Evolutionary conservation across 495 filamentous ascomycete genomes (phyloP).

Genomic region (Chaetomidium leptoderma): DNA sequence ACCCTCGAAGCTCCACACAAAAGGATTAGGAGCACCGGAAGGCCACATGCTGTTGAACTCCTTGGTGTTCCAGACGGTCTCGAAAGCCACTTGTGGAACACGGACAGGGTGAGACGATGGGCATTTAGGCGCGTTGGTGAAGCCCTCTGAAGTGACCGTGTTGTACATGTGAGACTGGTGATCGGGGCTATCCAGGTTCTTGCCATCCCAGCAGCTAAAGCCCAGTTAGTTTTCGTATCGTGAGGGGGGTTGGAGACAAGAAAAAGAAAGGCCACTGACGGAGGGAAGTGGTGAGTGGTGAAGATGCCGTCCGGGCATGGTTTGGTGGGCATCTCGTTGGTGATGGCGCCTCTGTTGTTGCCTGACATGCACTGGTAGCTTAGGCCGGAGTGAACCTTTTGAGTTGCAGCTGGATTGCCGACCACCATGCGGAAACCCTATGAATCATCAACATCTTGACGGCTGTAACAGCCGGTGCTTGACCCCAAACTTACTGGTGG

Average conservation of each 20-base stretch:
- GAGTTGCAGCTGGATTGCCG: conserved; percentile 39
- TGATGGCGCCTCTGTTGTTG: conserved; percentile 32
- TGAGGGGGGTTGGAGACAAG: background rate
- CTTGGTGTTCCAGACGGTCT: conserved; percentile 48
- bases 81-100: conserved; percentile 47
- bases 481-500: conserved; percentile 30
- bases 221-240: background rate
- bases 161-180: conserved; percentile 51
- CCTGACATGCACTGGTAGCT: conserved; percentile 42
- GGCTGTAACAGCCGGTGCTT: background rate
- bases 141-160: conserved; percentile 35
- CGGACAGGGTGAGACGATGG: conserved; percentile 46
- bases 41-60: conserved; percentile 46
- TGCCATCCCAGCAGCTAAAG: conserved; percentile 50
- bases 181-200: conserved; percentile 53
- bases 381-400: conserved; percentile 38
- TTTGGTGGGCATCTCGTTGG: conserved; percentile 39
- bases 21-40: conserved; percentile 36
- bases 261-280: conserved; percentile 15
- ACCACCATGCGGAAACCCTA: conserved; percentile 53
- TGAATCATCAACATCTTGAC: no score
- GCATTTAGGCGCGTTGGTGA: conserved; percentile 39
- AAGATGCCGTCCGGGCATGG: conserved; percentile 48
- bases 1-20: conserved; percentile 33
- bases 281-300: conserved; percentile 48